Conservation (phyloP, 768 basidiomycete genomes). For the Tephrocybe sp. region DNA sequence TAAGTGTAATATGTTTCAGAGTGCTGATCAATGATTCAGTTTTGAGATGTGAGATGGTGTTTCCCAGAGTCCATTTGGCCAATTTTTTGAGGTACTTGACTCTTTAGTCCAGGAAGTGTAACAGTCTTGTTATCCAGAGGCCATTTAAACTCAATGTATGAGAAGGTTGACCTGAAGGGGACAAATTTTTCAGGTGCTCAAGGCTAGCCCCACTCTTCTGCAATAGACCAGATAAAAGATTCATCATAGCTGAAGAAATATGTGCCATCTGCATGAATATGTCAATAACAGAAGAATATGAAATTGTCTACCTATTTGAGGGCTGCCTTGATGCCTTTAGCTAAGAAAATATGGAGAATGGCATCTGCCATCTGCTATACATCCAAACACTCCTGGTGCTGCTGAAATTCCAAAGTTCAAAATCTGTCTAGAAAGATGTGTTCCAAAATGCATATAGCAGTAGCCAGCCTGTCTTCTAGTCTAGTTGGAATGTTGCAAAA, state of each 20-base stretch:
- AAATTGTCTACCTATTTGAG: conserved; percentile 39
- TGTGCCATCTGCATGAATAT: neutral
- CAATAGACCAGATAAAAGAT: conserved; percentile 22
- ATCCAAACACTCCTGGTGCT: too few relatives aligned
- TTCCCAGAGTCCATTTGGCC: conserved; percentile 11
- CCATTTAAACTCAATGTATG: conserved; percentile 40
- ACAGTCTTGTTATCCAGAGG: conserved; percentile 27
- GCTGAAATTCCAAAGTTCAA: too few relatives aligned
- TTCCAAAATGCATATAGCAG: neutral
- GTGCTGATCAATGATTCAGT: conserved; percentile 30
- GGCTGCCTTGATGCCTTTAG: conserved; percentile 18
- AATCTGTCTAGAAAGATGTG: conserved; percentile 10
- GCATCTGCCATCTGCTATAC: too few relatives aligned
- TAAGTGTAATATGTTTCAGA: conserved; percentile 34
- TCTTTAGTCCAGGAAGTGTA: conserved; percentile 26
- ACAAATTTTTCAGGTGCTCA: conserved; percentile 31
- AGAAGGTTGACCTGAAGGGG: conserved; percentile 26
- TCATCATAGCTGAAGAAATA: conserved; percentile 23
- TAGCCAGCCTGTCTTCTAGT: neutral
- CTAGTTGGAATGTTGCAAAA: neutral
- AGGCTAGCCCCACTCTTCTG: conserved; percentile 29
- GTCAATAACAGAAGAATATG: conserved; percentile 25
- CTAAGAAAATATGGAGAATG: too few relatives aligned
- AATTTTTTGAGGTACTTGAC: conserved; percentile 27
- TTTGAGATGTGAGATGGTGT: conserved; percentile 16